Percentiles rank a stretch among this genome's conserved stretches.
Evolutionary conservation across 768 basidiomycete genomes (phyloP).

Genomic region (Leucocoprinus leucothites): DNA sequence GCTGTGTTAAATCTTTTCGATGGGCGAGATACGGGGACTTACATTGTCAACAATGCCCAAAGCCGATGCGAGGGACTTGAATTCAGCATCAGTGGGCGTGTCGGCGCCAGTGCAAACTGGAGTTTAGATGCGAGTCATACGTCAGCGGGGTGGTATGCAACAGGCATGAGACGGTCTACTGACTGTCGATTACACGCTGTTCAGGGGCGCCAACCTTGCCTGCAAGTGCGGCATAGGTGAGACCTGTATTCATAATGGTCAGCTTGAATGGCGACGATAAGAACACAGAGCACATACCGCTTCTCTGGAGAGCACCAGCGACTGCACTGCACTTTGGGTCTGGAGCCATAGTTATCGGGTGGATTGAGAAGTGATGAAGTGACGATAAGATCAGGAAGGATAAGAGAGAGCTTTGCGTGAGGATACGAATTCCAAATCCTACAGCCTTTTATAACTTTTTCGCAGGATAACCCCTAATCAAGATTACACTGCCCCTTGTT

Average conservation of each 20-base stretch:
- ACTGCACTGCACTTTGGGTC: conserved; percentile 60
- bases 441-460: background rate
- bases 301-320: conserved; percentile 42
- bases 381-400: background rate
- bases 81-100: conserved; percentile 47
- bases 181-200: conserved; percentile 54
- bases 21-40: background rate
- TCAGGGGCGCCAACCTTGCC: conserved; percentile 34
- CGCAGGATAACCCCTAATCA: background rate
- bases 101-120: conserved; percentile 46
- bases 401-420: background rate
- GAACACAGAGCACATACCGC: conserved; percentile 36
- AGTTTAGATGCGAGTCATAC: background rate
- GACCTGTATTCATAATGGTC: conserved; percentile 28
- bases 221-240: conserved; percentile 50
- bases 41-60: conserved; percentile 37
- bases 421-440: too few relatives aligned
- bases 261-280: background rate
- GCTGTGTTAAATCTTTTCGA: too few relatives aligned
- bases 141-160: background rate
- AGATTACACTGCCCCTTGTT: background rate
- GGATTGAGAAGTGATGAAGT: conserved; percentile 5
- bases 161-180: conserved; percentile 18
- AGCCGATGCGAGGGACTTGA: conserved; percentile 39
- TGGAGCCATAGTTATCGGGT: conserved; percentile 37